Conservation (phyloP, 352 stramenopile genomes). For the Phytophthora niederhauseri region DNA sequence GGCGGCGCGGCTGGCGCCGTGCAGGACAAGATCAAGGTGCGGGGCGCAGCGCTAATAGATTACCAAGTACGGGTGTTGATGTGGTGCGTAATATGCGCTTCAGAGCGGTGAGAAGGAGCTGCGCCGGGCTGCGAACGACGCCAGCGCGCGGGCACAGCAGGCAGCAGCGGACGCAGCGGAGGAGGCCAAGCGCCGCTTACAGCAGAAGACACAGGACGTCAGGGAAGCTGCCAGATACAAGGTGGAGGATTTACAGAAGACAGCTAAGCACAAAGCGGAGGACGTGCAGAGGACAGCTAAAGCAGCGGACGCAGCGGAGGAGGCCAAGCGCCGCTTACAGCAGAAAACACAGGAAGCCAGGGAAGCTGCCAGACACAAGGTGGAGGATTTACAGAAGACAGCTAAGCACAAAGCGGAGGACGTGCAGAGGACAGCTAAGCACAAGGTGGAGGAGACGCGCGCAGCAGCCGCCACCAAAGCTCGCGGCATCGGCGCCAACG, state of each 20-base stretch:
- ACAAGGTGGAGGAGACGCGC: slow-evolving; percentile 33
- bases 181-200: slow-evolving; percentile 24
- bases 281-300: slow-evolving; percentile 17
- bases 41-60: not conserved
- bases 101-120: slow-evolving; percentile 28
- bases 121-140: slow-evolving; percentile 22
- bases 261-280: slow-evolving; percentile 13
- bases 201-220: slow-evolving; percentile 19
- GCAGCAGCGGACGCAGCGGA: slow-evolving; percentile 8
- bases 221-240: slow-evolving; percentile 15
- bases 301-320: slow-evolving; percentile 8
- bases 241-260: slow-evolving; percentile 17
- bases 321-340: slow-evolving; percentile 25
- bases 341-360: slow-evolving; percentile 21
- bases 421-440: slow-evolving; percentile 16
- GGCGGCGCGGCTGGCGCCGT: slow-evolving; percentile 25
- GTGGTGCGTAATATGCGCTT: not conserved
- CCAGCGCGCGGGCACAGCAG: slow-evolving; percentile 7
- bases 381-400: slow-evolving; percentile 17
- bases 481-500: slow-evolving; percentile 31
- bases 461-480: slow-evolving; percentile 33
- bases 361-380: slow-evolving; percentile 10
- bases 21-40: slow-evolving; percentile 36
- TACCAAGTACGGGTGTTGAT: slow-evolving; percentile 2
- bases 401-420: slow-evolving; percentile 15